Evolutionary conservation across 2,329 filamentous ascomycete species (phyloP).

Genomic region (Penicillium sp.): DNA sequence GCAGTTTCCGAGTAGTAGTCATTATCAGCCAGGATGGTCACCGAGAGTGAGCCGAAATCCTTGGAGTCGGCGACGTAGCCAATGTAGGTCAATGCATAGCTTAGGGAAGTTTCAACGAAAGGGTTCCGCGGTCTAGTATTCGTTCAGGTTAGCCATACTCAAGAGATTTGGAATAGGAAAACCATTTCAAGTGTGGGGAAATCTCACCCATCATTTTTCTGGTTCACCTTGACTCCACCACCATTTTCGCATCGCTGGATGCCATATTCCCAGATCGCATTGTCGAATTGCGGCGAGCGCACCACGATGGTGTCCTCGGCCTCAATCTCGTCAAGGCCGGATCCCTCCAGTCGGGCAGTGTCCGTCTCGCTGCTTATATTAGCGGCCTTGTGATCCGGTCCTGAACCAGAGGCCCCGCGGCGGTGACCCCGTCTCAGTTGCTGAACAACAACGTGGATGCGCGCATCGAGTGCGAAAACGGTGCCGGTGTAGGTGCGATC

Average conservation of each 20-base stretch:
- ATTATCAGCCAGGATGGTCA: constrained; percentile 91
- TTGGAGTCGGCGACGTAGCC: constrained; percentile 50
- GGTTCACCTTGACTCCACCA: constrained; percentile 79
- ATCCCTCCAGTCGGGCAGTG: constrained; percentile 9
- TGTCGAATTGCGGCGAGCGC: constrained; percentile 84
- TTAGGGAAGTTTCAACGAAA: constrained; percentile 89
- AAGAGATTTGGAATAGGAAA: too few species aligned
- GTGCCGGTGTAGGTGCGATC: constrained; percentile 80
- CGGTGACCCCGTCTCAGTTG: constrained; percentile 46
- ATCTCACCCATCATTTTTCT: constrained; percentile 49
- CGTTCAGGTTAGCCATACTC: constrained; percentile 6
- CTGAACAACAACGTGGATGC: constrained; percentile 62
- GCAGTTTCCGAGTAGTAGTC: constrained; percentile 87
- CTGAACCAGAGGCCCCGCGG: constrained; percentile 18
- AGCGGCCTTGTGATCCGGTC: constrained; percentile 9
- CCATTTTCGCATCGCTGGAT: constrained; percentile 68
- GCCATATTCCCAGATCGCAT: constrained; percentile 85
- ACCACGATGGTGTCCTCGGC: constrained; percentile 73
- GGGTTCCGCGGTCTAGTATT: constrained; percentile 63
- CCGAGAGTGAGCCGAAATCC: constrained; percentile 65
- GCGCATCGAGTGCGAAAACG: constrained; percentile 64
- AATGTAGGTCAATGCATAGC: constrained; percentile 83
- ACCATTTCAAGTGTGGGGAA: neutral
- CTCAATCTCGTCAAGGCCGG: constrained; percentile 54
- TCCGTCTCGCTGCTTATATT: constrained; percentile 5